Conservation (phyloP, 495 filamentous ascomycete genomes). For the Amphirosellinia nigrospora region DNA sequence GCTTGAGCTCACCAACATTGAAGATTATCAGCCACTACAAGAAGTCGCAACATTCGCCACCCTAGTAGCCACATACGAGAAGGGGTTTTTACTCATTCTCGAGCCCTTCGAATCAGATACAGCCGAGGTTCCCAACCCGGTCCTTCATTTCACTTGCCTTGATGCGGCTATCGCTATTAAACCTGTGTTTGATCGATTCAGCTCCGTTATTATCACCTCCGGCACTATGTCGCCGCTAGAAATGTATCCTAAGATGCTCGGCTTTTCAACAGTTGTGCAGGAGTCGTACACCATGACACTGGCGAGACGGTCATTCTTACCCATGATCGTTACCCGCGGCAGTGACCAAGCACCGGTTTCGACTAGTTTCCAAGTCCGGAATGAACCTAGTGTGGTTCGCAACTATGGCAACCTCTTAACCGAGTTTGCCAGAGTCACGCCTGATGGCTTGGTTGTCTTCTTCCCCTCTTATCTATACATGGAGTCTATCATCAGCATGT, state of each 20-base stretch:
- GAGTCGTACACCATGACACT: constrained; percentile 98
- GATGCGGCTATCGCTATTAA: constrained; percentile 99
- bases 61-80: constrained; percentile 95
- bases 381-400: constrained; percentile 90
- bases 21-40: constrained; percentile 96
- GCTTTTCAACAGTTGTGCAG: constrained; percentile 87
- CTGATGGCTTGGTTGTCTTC: constrained; percentile 97
- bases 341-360: constrained; percentile 91
- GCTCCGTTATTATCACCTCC: constrained; percentile 97
- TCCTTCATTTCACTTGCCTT: constrained; percentile 94
- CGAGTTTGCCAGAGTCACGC: constrained; percentile 92
- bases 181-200: constrained; percentile 96
- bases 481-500: constrained; percentile 98
- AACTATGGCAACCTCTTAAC: constrained; percentile 94
- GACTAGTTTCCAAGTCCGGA: constrained; percentile 90
- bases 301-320: constrained; percentile 91
- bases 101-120: constrained; percentile 97
- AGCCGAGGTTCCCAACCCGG: constrained; percentile 92
- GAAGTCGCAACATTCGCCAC: constrained; percentile 99
- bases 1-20: constrained; percentile 94
- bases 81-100: constrained; percentile 92
- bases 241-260: constrained; percentile 99
- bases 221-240: constrained; percentile 96
- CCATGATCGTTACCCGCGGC: constrained; percentile 96
- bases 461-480: constrained; percentile 99